Evolutionary conservation across 371 early-diverging fungal species (phyloP).

Genomic region (Dichotomocladium elegans): DNA sequence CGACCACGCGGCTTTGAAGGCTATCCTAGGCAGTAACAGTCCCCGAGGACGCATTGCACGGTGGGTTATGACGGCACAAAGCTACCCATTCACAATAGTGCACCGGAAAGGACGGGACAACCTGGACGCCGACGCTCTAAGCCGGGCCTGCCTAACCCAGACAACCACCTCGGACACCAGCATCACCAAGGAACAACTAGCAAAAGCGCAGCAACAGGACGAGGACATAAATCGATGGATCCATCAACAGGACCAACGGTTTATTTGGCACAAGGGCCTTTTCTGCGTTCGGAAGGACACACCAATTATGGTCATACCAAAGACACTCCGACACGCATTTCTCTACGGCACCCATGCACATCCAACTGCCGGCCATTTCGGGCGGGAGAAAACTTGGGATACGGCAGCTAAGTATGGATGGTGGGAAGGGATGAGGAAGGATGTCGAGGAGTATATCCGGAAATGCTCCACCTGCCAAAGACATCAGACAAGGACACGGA

Average conservation of each 20-base stretch:
- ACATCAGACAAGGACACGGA: slow-evolving; percentile 8
- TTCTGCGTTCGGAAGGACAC: background rate
- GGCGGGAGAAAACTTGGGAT: slow-evolving; percentile 4
- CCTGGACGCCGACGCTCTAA: background rate
- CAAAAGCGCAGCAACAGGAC: background rate
- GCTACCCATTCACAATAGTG: no score
- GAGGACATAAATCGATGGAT: background rate
- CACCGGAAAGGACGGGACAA: background rate
- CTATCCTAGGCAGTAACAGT: no score
- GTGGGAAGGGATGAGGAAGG: background rate
- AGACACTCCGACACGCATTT: background rate
- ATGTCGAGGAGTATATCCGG: background rate
- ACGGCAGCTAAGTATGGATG: no score
- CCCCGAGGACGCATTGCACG: background rate
- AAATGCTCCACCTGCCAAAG: background rate
- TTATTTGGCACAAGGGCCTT: background rate
- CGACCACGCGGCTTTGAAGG: no score
- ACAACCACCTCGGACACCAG: background rate
- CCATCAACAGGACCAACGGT: background rate
- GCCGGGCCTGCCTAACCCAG: background rate
- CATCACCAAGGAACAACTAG: background rate
- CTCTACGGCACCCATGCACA: background rate
- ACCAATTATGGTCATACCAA: background rate
- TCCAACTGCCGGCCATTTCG: slow-evolving; percentile 10
- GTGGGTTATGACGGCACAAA: background rate